phyloP scores from a whole-genome alignment of 352 stramenopile genomes.

The Peronospora farinosa region DNA sequence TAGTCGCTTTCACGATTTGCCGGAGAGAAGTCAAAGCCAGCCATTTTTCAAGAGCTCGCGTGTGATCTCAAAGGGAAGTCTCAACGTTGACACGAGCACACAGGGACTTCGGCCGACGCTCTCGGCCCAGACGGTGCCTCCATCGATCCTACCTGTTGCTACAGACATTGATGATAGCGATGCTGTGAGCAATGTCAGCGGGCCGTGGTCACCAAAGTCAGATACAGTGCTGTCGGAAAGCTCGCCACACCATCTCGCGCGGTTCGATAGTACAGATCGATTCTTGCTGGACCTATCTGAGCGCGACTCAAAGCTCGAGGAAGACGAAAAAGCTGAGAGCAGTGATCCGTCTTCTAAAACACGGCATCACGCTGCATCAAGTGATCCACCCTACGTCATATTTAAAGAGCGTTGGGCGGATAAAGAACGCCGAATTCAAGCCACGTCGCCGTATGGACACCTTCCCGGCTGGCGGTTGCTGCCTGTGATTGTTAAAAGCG shows the following conservation, averaged over 20 bases:
- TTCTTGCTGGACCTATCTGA: conserved; percentile 64
- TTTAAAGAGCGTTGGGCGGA: conserved; percentile 95
- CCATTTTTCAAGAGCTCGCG: conserved; percentile 28
- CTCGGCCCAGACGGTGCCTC: conserved; percentile 7
- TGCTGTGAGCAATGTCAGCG: conserved; percentile 26
- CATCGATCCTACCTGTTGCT: conserved; percentile 16
- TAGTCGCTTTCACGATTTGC: conserved; percentile 19
- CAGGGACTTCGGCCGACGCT: conserved; percentile 12
- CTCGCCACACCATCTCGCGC: conserved; percentile 46
- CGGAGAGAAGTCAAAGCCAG: conserved; percentile 39
- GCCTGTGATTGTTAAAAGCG: conserved; percentile 96
- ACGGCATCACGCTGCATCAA: conserved; percentile 8
- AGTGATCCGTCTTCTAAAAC: conserved; percentile 19
- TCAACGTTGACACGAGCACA: conserved; percentile 45
- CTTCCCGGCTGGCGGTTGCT: conserved; percentile 86
- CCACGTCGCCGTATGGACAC: conserved; percentile 78
- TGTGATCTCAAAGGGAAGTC: conserved; percentile 26
- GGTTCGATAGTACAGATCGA: conserved; percentile 75
- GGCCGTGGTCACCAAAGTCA: conserved; percentile 54
- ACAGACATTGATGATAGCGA: conserved; percentile 22
- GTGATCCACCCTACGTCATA: conserved; percentile 58
- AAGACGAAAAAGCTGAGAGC: conserved; percentile 40
- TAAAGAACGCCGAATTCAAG: conserved; percentile 89
- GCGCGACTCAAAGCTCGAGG: conserved; percentile 63
- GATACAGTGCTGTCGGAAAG: conserved; percentile 46